Conservation (phyloP, 2,329 filamentous ascomycete genomes). For the Sclerotinia glacialis region DNA sequence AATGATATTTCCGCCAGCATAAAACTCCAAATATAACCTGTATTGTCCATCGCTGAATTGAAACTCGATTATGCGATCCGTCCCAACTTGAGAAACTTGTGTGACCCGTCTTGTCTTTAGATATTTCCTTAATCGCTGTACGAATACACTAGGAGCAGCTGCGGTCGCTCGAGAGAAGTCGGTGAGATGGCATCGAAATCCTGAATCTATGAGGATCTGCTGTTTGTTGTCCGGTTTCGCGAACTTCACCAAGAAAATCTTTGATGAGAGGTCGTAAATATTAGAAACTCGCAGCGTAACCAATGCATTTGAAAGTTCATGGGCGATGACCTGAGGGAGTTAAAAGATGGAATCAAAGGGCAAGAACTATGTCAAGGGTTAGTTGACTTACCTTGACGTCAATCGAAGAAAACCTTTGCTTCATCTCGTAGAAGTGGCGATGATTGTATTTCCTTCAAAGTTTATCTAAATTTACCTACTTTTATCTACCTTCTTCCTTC, state of each 20-base stretch:
- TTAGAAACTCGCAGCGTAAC: constrained; percentile 81
- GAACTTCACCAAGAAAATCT: constrained; percentile 94
- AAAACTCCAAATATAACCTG: constrained; percentile 89
- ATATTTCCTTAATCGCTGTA: constrained; percentile 78
- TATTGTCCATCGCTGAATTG: constrained; percentile 90
- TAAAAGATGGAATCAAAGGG: neutral
- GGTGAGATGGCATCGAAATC: constrained; percentile 93
- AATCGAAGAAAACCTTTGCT: constrained; percentile 76
- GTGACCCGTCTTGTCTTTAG: constrained; percentile 86
- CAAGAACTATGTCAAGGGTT: neutral
- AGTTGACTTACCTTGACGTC: constrained; percentile 61
- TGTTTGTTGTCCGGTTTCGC: constrained; percentile 84
- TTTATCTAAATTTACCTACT: neutral
- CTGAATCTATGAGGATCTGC: constrained; percentile 89
- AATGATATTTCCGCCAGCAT: constrained; percentile 91
- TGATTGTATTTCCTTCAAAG: neutral
- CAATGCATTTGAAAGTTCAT: constrained; percentile 79
- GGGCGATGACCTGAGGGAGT: constrained; percentile 72
- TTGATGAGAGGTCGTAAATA: constrained; percentile 92
- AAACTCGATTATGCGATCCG: constrained; percentile 88
- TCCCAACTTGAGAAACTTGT: constrained; percentile 78
- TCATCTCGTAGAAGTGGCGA: constrained; percentile 51
- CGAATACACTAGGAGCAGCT: constrained; percentile 79
- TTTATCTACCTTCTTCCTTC: no score
- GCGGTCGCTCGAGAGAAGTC: constrained; percentile 86